Percentiles rank a stretch among this genome's conserved stretches.
Conservation (phyloP, 1,284 basidiomycete genomes). For the Melampsora americana region DNA sequence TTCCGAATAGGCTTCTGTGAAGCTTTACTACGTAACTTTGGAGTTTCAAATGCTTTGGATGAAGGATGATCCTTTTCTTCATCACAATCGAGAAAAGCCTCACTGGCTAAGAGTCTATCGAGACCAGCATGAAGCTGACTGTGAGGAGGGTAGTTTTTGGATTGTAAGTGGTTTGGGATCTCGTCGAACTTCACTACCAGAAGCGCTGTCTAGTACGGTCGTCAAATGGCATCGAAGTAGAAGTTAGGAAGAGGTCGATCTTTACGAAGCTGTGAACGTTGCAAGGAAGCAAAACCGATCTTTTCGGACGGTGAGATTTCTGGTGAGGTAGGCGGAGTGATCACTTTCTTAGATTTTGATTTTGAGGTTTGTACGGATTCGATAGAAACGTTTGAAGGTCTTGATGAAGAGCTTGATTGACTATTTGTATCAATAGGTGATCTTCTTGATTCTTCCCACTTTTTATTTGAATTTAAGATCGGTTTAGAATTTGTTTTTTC, state of each 20-base stretch:
- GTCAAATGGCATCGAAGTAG: slow-evolving; percentile 1
- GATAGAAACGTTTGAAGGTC: not conserved
- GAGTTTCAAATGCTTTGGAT: not conserved
- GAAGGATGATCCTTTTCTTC: not conserved
- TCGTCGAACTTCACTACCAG: not conserved
- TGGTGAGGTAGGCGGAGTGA: slow-evolving; percentile 17
- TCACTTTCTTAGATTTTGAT: not conserved
- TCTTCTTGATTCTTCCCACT: not conserved
- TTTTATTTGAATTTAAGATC: not conserved
- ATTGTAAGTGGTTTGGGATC: not conserved
- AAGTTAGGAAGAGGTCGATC: not conserved
- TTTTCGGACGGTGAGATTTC: not conserved
- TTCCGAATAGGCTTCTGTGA: not conserved
- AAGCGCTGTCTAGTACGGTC: not conserved
- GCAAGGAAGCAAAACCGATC: not conserved
- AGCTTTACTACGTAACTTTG: not conserved
- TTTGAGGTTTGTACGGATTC: not conserved
- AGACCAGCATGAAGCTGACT: not conserved
- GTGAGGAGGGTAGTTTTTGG: not conserved
- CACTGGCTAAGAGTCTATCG: slow-evolving; percentile 1
- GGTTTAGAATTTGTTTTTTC: not conserved
- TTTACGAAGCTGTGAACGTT: not conserved
- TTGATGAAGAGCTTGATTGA: not conserved
- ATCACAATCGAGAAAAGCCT: not conserved
- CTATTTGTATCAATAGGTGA: not conserved